Evolutionary conservation across 2,329 filamentous ascomycete genomes (phyloP), one percentile per base, ranked within the genome.

Genomic region (Talaromyces albobiverticillius): DNA sequence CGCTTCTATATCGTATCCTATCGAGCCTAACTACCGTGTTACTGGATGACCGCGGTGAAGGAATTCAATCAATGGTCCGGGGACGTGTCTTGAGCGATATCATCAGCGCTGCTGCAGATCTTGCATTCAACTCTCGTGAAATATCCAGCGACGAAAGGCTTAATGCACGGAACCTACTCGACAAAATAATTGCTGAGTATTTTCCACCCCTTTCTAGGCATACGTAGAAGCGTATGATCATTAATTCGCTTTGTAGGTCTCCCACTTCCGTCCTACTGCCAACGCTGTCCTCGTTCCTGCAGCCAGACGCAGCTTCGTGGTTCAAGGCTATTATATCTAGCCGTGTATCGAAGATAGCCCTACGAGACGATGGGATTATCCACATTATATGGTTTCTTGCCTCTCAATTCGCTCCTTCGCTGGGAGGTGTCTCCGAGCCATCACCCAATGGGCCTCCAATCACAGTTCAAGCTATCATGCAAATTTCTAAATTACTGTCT

Each of bases 401-500:
- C 4, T 73, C 71, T 13, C 72, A 75, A 56, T 70, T 75, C 46
- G 67, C 71, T 0, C 72, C 72, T 8, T 64, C 68, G 1, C 60
- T 75, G 9, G 72, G 71, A 3, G 67, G 67, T 55, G 60, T 65
- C 6, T 65, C 69, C 45, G 56, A 50, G 4, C 59, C 65, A 36
- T 54, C 59, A 13, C 66, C 67, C 1, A 64, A 60, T 48, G 72
- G 71, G 0, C 71, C 73, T 10, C 67, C 67, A 48, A 68, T 76
- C 16, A 76, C 73, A 3, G 67, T 75, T 5, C 70, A 75, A 52
- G 70, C 71, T 2, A 74, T 76, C 9, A 75, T 74, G 71, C 73
- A 75, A 45, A 70, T 68, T 2, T 75, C 73, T 4, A 67, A 66
- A 25, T 57, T 76, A 18, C 63, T 76, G 7, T 73, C 72, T 1